Base-by-base conservation (phyloP, 164 flowering plant genomes). In the Umbilicus rupestris region DNA sequence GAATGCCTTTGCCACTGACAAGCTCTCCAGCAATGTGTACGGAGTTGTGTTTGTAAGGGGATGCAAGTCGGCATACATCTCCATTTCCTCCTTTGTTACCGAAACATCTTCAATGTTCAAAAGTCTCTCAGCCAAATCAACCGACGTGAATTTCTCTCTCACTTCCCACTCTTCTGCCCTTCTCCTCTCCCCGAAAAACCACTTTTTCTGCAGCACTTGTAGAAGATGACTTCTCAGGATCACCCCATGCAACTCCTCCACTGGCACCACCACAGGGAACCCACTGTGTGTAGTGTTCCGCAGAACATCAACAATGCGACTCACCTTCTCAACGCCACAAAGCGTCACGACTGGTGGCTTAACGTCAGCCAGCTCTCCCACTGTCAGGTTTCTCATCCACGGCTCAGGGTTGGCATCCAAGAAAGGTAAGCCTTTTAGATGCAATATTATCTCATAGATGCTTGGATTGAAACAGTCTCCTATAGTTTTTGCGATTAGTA, bases 1-100 rank as follows among this genome's bases (percentile, higher is more conserved):
- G 78, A 81, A n/a, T 10, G 97, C 97, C 75, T 94, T 94, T 5
- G 97, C 97, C 64, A 86, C 88, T 10, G 98, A 90, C 95, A 89
- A 82, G 77, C 80, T 87, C 68, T 94, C 98, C 55, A 84, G 73
- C 44, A 94, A 92, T 44, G 95, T 87, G 65, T 81, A 83, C 14
- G 98, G 97, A 0, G 97, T 84, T 64, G 91, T 85, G 63, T 94
- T 94, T 31, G 91, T 84, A 37, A 94, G 77, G 1, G 98, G 95
- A 77, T 84, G 96, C 76, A 94, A 78, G 67, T 94, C 97, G 11
- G 89, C 82, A 62, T 81, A 89, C 98, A 85, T 85, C 63, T 89
- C 95, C 93, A 90, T 85, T 73, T 94, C 97, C 2, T 81, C 82
- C 35, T 82, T 73, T 3, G 81, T 77, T 39, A 90, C 76, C 3